Conservation (phyloP, 768 basidiomycete genomes). For the Tephrocybe rancida region DNA sequence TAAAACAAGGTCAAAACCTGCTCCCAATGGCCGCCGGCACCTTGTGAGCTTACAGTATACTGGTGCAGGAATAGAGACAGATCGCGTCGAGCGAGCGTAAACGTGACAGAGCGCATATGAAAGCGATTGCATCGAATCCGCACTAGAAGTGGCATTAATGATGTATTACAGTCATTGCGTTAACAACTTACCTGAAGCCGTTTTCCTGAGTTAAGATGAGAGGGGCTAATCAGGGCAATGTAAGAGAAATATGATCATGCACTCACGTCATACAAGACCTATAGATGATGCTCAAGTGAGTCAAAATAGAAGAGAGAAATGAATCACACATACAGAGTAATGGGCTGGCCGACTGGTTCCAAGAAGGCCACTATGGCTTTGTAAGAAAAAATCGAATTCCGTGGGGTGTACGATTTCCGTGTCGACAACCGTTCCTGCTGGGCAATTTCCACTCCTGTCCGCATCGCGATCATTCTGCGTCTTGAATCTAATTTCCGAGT, state of each 20-base stretch:
- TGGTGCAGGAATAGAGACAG: conserved; percentile 83
- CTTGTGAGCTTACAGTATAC: conserved; percentile 84
- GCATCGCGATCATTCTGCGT: conserved; percentile 36
- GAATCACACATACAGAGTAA: conserved; percentile 43
- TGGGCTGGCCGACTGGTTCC: conserved; percentile 65
- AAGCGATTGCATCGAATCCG: conserved; percentile 69
- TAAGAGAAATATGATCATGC: too few relatives aligned
- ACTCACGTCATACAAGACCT: conserved; percentile 48
- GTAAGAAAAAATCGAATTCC: conserved; percentile 79
- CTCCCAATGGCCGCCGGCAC: too few relatives aligned
- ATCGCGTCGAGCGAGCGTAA: conserved; percentile 80
- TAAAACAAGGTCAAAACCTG: too few relatives aligned
- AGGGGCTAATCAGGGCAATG: too few relatives aligned
- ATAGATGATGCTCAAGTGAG: background rate
- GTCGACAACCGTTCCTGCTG: conserved; percentile 80
- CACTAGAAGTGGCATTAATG: conserved; percentile 32
- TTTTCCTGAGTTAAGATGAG: conserved; percentile 47
- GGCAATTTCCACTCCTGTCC: conserved; percentile 73
- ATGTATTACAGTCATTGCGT: background rate
- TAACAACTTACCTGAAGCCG: conserved; percentile 51
- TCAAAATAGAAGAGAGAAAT: background rate
- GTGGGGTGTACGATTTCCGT: conserved; percentile 67
- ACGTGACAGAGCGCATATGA: conserved; percentile 79
- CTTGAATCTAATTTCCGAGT: conserved; percentile 31
- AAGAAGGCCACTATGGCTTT: conserved; percentile 75